A percentile compares a stretch with the other conserved stretches of the same genome.
Evolutionary conservation across 2,329 filamentous ascomycete genomes (phyloP).

Genomic region (Aspergillus sp.): DNA sequence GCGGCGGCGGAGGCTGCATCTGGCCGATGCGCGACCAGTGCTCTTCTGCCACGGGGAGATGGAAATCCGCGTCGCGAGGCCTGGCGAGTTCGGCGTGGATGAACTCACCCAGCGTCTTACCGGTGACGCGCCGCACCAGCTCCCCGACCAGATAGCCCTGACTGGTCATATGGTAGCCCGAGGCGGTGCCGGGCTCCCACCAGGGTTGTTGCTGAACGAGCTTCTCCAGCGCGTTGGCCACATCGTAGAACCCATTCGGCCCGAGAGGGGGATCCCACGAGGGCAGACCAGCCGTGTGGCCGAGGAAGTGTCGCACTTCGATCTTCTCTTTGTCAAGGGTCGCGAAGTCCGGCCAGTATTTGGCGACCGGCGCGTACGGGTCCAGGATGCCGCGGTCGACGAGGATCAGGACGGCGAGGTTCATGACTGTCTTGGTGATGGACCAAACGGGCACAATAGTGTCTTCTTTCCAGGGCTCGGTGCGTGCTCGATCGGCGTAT

Average conservation of each 20-base stretch:
- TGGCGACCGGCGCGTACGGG: constrained; percentile 37
- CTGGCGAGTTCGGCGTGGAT: constrained; percentile 43
- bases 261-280: constrained; percentile 36
- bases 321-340: constrained; percentile 43
- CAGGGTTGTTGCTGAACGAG: constrained; percentile 44
- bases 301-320: constrained; percentile 42
- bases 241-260: constrained; percentile 35
- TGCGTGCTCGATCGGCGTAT: constrained; percentile 30
- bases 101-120: constrained; percentile 46
- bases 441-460: constrained; percentile 46
- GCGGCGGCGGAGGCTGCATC: constrained; percentile 29
- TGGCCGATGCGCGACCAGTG: constrained; percentile 44
- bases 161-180: constrained; percentile 44
- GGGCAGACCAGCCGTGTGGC: constrained; percentile 39
- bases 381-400: constrained; percentile 42
- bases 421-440: constrained; percentile 39
- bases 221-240: constrained; percentile 26
- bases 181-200: constrained; percentile 46
- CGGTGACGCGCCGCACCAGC: constrained; percentile 42
- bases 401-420: constrained; percentile 40
- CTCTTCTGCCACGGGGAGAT: constrained; percentile 44
- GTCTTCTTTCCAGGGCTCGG: constrained; percentile 38
- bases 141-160: constrained; percentile 48
- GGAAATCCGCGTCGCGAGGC: constrained; percentile 49
- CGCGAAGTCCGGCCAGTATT: constrained; percentile 51